Conservation (phyloP, 2,329 filamentous ascomycete species). For the Amauroascus verrucosus region DNA sequence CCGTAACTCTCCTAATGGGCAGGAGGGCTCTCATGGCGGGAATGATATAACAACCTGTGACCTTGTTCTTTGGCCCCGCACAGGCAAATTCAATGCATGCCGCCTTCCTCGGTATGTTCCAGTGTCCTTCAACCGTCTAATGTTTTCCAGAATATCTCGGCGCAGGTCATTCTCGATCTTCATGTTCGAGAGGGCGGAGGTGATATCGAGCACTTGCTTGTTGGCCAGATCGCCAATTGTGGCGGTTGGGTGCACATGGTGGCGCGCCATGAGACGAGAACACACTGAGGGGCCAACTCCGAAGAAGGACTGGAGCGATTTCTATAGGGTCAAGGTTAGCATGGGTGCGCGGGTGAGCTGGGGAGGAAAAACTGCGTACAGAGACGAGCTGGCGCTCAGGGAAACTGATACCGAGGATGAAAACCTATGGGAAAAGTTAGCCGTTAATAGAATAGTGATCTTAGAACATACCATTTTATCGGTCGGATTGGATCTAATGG, state of each 20-base stretch:
- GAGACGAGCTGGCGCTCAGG: slow-evolving; percentile 71
- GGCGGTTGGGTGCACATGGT: slow-evolving; percentile 75
- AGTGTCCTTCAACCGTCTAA: slow-evolving; percentile 77
- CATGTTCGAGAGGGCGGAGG: slow-evolving; percentile 77
- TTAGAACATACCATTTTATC: slow-evolving; percentile 3
- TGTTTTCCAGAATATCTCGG: slow-evolving; percentile 71
- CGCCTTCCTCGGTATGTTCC: slow-evolving; percentile 78
- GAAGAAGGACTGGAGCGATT: slow-evolving; percentile 71
- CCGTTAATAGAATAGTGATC: too few species aligned
- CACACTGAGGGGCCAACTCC: slow-evolving; percentile 64
- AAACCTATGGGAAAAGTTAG: slow-evolving; percentile 47
- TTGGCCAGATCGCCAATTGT: slow-evolving; percentile 64
- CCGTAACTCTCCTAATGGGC: background rate
- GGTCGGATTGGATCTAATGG: background rate
- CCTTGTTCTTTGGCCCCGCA: slow-evolving; percentile 79
- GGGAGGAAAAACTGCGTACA: slow-evolving; percentile 41
- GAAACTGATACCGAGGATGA: slow-evolving; percentile 82
- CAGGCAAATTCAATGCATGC: slow-evolving; percentile 87
- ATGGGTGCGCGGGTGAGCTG: background rate
- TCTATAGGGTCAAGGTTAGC: slow-evolving; percentile 20
- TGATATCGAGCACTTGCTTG: slow-evolving; percentile 70
- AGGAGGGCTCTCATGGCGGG: too few species aligned
- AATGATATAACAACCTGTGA: slow-evolving; percentile 44
- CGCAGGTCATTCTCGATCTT: slow-evolving; percentile 84
- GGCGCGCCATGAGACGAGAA: slow-evolving; percentile 70